Evolutionary conservation across 2,329 filamentous ascomycete species (phyloP).

Genomic region (Trichoderma sp.): DNA sequence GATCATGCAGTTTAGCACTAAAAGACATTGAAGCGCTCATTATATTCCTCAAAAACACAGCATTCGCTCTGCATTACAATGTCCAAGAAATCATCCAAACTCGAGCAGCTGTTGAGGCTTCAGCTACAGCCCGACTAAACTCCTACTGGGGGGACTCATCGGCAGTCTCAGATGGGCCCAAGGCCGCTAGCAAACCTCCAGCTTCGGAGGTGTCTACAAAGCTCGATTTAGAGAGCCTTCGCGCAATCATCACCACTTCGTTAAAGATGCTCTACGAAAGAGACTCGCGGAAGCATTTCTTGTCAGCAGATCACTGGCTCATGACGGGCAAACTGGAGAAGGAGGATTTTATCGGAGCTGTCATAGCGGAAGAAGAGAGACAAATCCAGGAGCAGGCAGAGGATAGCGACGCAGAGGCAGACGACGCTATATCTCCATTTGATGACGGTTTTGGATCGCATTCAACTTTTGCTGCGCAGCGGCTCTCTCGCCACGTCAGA

Average conservation of each 20-base stretch:
- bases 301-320: constrained; percentile 85
- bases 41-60: constrained; percentile 84
- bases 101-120: constrained; percentile 30
- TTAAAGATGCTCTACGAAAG: constrained; percentile 89
- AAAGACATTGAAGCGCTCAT: constrained; percentile 73
- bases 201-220: constrained; percentile 30
- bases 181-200: not conserved
- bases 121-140: constrained; percentile 34
- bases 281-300: constrained; percentile 83
- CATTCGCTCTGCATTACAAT: constrained; percentile 87
- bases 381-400: constrained; percentile 58
- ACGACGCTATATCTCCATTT: constrained; percentile 37
- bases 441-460: constrained; percentile 32
- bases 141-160: constrained; percentile 31
- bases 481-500: constrained; percentile 63
- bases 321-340: constrained; percentile 90
- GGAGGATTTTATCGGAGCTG: constrained; percentile 80
- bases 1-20: constrained; percentile 68
- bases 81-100: constrained; percentile 59
- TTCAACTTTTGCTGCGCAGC: constrained; percentile 53
- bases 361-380: constrained; percentile 84
- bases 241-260: constrained; percentile 75
- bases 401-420: constrained; percentile 33
- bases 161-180: not conserved
- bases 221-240: constrained; percentile 74